Evolutionary conservation across 2,329 filamentous ascomycete species (phyloP), one percentile per base, ranked within the genome.

Genomic region (Nigrospora osmanthi): DNA sequence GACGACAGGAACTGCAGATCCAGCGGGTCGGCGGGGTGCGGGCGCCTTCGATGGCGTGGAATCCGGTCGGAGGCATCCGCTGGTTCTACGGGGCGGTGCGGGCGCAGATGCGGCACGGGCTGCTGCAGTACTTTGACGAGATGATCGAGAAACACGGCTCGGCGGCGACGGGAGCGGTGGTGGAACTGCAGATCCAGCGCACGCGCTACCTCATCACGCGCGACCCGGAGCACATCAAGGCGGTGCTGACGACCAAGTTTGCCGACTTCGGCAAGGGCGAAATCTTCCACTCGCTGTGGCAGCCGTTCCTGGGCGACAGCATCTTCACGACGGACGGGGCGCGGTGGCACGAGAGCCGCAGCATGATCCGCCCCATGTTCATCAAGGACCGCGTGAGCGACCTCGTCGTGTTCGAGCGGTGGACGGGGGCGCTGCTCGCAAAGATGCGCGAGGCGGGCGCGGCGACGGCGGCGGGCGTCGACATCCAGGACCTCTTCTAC

Each of bases 401-500:
- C 52, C 64, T 84, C 9, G 63, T 61, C 31, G 77, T 75, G 1
- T 81, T 85, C 42, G 81, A 86, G 53, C 63, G 59, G 3, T 80
- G 85, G 62, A 68, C 83, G 14, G 60, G 69, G 31, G 67, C 73
- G 23, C 64, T 88, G 46, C 67, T 86, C 23, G 65, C 69, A n/a
- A 70, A 72, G 17, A 70, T 88, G 10, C 30, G 36, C 79, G 71
- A 75, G 11, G 61, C 83, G 10, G 82, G 85, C 55, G 85, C 85
- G 55, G 71, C 74, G 43, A 70, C 85, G 55, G 84, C 81, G 0
- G 69, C 87, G 15, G 82, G 87, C 69, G 71, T 85, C 11, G 77
- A 86, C 50, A 64, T 87, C 23, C 76, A 80, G 53, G 71, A 75
- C 13, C 62, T 84, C 10, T 83, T 86, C 56, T 85, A 85, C 55